Conservation (phyloP, 805 yeast species). For the Wickerhamomyces chambardii region DNA sequence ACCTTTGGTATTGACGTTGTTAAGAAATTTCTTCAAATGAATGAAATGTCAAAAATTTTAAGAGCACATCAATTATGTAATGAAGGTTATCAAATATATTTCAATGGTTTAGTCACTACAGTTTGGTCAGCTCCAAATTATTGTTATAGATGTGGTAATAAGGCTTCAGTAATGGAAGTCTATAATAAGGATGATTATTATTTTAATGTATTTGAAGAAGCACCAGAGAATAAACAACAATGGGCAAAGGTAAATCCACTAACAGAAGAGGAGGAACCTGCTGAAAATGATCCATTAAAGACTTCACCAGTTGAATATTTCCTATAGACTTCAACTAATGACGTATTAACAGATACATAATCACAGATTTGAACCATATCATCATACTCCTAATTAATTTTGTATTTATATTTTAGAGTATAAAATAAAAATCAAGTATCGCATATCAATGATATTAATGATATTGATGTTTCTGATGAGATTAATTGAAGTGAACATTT, state of each 20-base stretch:
- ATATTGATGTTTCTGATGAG: too few relatives aligned
- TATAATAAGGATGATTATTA: constrained; percentile 54
- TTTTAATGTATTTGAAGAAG: constrained; percentile 94
- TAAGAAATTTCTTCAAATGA: constrained; percentile 71
- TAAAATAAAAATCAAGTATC: too few relatives aligned
- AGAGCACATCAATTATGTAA: constrained; percentile 97
- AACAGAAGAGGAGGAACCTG: constrained; percentile 2
- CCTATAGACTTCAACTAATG: too few relatives aligned
- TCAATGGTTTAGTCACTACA: constrained; percentile 85
- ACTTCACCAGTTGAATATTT: constrained; percentile 44
- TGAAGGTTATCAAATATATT: constrained; percentile 89
- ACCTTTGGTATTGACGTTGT: constrained; percentile 91
- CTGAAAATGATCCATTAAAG: constrained; percentile 5
- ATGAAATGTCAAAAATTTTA: constrained; percentile 70
- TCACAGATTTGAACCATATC: too few relatives aligned
- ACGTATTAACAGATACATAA: neutral
- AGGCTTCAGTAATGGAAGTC: constrained; percentile 94
- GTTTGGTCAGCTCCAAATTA: constrained; percentile 99
- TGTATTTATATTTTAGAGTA: too few relatives aligned
- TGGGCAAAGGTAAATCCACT: constrained; percentile 18
- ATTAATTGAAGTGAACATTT: too few relatives aligned
- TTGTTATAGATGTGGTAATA: constrained; percentile 94
- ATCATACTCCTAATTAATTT: too few relatives aligned
- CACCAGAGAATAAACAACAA: constrained; percentile 76
- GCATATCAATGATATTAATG: too few relatives aligned